A percentile compares a stretch with the other conserved stretches of the same genome.
Evolutionary conservation across 768 basidiomycete species (phyloP).

Genomic region (Leccinum broughii): DNA sequence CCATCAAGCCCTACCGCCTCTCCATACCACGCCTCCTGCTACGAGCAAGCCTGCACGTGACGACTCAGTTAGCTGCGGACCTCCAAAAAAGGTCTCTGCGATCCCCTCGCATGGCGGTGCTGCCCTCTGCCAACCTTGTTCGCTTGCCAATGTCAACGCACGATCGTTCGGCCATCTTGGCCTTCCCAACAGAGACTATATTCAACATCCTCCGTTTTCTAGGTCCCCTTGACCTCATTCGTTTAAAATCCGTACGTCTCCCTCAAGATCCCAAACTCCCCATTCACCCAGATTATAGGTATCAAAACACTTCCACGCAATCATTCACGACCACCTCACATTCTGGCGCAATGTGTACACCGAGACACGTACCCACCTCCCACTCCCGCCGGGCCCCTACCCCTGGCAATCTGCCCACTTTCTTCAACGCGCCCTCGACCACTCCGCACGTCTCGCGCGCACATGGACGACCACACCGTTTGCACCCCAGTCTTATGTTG

Average conservation of each 20-base stretch:
- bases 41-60: too few species aligned
- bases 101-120: too few species aligned
- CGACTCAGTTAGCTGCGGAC: too few species aligned
- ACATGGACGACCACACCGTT: constrained; percentile 17
- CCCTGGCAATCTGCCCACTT: constrained; percentile 18
- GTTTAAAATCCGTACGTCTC: constrained; percentile 15
- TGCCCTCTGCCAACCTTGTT: too few species aligned
- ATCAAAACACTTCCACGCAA: constrained; percentile 12
- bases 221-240: constrained; percentile 13
- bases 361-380: constrained; percentile 1
- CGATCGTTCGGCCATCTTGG: too few species aligned
- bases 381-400: constrained; percentile 19
- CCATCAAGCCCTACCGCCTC: constrained; percentile 74
- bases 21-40: constrained; percentile 64
- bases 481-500: not conserved
- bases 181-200: constrained; percentile 22
- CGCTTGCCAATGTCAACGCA: too few species aligned
- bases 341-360: constrained; percentile 18
- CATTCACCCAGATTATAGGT: constrained; percentile 10
- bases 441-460: constrained; percentile 15
- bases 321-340: constrained; percentile 7
- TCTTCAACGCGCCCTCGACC: constrained; percentile 16
- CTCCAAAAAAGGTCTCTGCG: too few species aligned
- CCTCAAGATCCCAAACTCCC: too few species aligned
- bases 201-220: constrained; percentile 10